A percentile compares a stretch with the other conserved stretches of the same genome.
Evolutionary conservation across 768 basidiomycete genomes (phyloP).

Genomic region (Boletellus emodensis): DNA sequence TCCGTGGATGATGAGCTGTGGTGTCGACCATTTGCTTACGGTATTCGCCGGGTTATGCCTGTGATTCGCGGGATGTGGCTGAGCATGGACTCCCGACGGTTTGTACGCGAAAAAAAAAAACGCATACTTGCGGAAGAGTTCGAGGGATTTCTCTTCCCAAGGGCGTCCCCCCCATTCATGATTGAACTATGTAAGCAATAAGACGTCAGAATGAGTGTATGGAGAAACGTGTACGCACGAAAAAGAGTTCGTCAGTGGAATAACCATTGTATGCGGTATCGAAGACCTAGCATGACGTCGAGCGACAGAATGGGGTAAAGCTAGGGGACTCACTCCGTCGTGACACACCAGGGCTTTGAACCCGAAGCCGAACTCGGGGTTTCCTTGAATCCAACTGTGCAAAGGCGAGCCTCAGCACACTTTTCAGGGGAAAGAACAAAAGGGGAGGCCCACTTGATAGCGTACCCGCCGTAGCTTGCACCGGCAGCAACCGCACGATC

Average conservation of each 20-base stretch:
- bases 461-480: conserved; percentile 83
- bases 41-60: conserved; percentile 80
- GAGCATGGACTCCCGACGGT: background rate
- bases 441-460: conserved; percentile 68
- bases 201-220: background rate
- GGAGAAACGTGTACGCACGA: conserved; percentile 46
- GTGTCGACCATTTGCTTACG: conserved; percentile 82
- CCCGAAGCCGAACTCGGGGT: conserved; percentile 80
- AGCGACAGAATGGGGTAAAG: background rate
- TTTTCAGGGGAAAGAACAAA: background rate
- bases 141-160: conserved; percentile 60
- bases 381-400: conserved; percentile 89
- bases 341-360: conserved; percentile 94
- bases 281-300: conserved; percentile 49
- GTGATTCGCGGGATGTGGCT: background rate
- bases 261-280: conserved; percentile 78
- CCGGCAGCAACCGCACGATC: conserved; percentile 75
- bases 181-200: conserved; percentile 53
- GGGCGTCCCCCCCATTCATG: conserved; percentile 84
- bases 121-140: conserved; percentile 55
- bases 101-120: background rate
- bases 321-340: conserved; percentile 64
- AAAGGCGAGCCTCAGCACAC: conserved; percentile 2
- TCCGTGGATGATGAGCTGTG: conserved; percentile 79
- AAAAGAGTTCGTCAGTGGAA: conserved; percentile 88